These are phyloP conservation scores for Poa pratensis DNA, from an alignment of 176 grass and related monocot genomes.

Conservation along the genomic window DNA sequence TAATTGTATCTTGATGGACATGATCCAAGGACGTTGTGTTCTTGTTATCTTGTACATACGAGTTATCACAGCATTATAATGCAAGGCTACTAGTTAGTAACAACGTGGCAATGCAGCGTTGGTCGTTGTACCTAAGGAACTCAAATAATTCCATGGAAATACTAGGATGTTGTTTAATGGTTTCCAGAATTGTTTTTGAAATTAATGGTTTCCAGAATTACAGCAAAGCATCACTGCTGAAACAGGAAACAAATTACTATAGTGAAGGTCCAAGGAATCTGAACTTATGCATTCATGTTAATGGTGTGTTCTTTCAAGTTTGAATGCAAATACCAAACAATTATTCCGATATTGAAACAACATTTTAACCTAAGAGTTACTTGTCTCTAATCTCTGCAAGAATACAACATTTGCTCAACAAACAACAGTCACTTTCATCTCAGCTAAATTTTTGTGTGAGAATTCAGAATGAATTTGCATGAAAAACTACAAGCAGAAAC, in stretches of 20 bases:
- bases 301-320: background rate
- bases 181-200: conserved; percentile 11
- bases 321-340: background rate
- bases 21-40: conserved; percentile 35
- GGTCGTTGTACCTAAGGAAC: conserved; percentile 19
- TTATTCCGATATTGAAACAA: conserved; percentile 6
- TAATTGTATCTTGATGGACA: conserved; percentile 39
- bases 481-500: conserved; percentile 15
- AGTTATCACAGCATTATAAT: conserved; percentile 25
- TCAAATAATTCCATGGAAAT: conserved; percentile 21
- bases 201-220: conserved; percentile 27
- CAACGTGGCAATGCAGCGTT: background rate
- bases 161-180: background rate
- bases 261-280: conserved; percentile 4
- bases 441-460: conserved; percentile 14
- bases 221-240: conserved; percentile 11
- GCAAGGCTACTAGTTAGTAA: conserved; percentile 29
- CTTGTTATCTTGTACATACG: conserved; percentile 18
- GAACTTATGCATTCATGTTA: conserved; percentile 14
- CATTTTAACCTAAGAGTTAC: conserved; percentile 10
- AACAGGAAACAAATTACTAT: conserved; percentile 5
- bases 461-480: conserved; percentile 18
- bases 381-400: conserved; percentile 8
- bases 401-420: conserved; percentile 10
- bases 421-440: background rate